These are phyloP conservation scores for Microcyclosporella mali DNA, from an alignment of 2,329 filamentous ascomycete genomes.

Conservation along the genomic window DNA sequence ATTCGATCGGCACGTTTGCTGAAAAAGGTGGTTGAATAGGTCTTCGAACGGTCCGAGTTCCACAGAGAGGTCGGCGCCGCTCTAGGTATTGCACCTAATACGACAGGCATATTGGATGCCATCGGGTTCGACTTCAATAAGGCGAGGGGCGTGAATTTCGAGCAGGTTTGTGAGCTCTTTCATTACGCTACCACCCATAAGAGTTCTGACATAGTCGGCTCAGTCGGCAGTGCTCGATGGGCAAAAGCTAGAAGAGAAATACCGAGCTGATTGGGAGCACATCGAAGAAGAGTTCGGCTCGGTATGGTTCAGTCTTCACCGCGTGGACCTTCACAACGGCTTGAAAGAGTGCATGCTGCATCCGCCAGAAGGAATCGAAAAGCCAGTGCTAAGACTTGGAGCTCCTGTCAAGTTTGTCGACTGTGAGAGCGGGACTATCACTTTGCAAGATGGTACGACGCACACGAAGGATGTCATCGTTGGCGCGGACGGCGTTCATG, in stretches of 20 bases:
- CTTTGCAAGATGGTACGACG: background rate
- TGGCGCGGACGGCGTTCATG: conserved; percentile 2
- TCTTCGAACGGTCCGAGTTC: conserved; percentile 1
- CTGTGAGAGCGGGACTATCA: background rate
- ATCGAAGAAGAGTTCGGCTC: background rate
- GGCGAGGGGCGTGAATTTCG: background rate
- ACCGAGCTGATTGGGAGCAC: background rate
- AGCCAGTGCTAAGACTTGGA: background rate
- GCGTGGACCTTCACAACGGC: conserved; percentile 1
- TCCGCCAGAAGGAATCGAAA: background rate
- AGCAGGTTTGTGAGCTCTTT: background rate
- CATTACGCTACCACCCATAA: background rate
- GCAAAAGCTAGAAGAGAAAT: background rate
- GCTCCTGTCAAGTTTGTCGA: background rate
- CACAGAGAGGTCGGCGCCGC: conserved; percentile 1
- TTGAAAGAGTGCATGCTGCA: background rate
- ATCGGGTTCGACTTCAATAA: conserved; percentile 2
- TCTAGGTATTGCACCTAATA: background rate
- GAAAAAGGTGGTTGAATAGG: background rate
- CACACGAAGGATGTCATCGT: conserved; percentile 3
- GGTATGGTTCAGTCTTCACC: conserved; percentile 1
- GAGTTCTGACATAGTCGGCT: background rate
- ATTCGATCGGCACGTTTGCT: background rate
- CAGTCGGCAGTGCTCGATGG: background rate
- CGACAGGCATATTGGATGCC: background rate